Evolutionary conservation across 2,329 filamentous ascomycete genomes (phyloP), one percentile per base, ranked within the genome.

Genomic region (Paecilomyces sp.): DNA sequence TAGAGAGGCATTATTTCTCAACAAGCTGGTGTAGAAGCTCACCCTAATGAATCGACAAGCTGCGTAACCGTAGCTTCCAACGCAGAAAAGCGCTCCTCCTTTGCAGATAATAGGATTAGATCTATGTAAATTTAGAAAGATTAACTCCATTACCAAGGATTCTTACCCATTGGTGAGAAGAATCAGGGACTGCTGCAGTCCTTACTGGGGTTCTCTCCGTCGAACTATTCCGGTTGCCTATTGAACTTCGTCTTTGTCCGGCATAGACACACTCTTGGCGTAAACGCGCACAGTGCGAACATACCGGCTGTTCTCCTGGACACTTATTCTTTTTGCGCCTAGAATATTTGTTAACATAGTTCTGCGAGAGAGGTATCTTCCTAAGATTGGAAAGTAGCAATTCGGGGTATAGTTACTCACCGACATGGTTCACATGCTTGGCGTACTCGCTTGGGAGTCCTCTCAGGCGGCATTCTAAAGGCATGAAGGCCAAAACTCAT

Each of bases 241-340:
- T 55, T 30, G 64, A 66, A 51, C 67, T 70, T 51, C 67, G 68
- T 47, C 68, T 63, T 55, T 74, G 71, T 47, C 68, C 69, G 7
- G 74, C 74, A 65, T 82, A 82, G 13, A 73, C 67, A 61, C 80
- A 83, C 61, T 66, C 66, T 64, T 82, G 80, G 4, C 75, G 73
- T 31, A 82, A 70, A n/a, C 80, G 75, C 33, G 75, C 71, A 67
- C 80, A 83, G 57, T 79, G 74, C 1, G 80, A 81, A 64, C 80
- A 83, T 0, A 72, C 64, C 0, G 80, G 80, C 59, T 78, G 75
- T 63, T 82, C 80, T 8, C 80, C 80, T 0, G 79, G 79, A 61
- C 80, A 83, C 68, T 76, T 76, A 31, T 79, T 77, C 66, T 83
- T 83, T 67, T 82, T 83, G 51, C 80, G 75, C 60, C 80, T 82